phyloP scores from a whole-genome alignment of 2,329 filamentous ascomycete genomes.

The Colletotrichum orchidophilum region DNA sequence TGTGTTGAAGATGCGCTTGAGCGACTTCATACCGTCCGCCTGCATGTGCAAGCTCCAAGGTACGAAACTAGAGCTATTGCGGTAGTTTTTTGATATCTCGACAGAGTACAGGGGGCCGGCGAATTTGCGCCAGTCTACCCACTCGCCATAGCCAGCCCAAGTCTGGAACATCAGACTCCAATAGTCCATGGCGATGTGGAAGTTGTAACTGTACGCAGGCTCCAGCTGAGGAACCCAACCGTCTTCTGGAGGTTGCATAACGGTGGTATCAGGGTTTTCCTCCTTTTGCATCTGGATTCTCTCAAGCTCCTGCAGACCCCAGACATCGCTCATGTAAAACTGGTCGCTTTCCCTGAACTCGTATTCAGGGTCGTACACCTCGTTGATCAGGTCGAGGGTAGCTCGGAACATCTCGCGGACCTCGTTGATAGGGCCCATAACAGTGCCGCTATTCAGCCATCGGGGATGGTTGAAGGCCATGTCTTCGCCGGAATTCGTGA shows the following conservation, averaged over 20 bases:
- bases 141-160: constrained; percentile 46
- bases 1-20: constrained; percentile 44
- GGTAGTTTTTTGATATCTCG: constrained; percentile 35
- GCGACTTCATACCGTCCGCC: constrained; percentile 39
- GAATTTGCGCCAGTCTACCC: constrained; percentile 45
- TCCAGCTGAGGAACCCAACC: constrained; percentile 37
- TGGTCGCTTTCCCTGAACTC: constrained; percentile 51
- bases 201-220: constrained; percentile 35
- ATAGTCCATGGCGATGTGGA: constrained; percentile 52
- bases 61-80: constrained; percentile 39
- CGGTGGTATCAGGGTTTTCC: constrained; percentile 33
- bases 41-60: constrained; percentile 46
- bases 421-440: constrained; percentile 50
- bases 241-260: constrained; percentile 34
- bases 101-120: constrained; percentile 39
- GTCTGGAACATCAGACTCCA: constrained; percentile 52
- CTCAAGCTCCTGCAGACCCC: constrained; percentile 53
- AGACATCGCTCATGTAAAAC: constrained; percentile 53
- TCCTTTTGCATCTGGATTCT: constrained; percentile 42
- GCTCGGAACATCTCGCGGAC: constrained; percentile 43
- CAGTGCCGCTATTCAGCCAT: constrained; percentile 57
- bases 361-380: constrained; percentile 44
- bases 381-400: constrained; percentile 43
- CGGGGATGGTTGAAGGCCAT: constrained; percentile 45
- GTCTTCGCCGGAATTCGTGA: constrained; percentile 43